Evolutionary conservation across 176 grass and related monocot genomes (phyloP).

Genomic region (Oryza longistaminata): DNA sequence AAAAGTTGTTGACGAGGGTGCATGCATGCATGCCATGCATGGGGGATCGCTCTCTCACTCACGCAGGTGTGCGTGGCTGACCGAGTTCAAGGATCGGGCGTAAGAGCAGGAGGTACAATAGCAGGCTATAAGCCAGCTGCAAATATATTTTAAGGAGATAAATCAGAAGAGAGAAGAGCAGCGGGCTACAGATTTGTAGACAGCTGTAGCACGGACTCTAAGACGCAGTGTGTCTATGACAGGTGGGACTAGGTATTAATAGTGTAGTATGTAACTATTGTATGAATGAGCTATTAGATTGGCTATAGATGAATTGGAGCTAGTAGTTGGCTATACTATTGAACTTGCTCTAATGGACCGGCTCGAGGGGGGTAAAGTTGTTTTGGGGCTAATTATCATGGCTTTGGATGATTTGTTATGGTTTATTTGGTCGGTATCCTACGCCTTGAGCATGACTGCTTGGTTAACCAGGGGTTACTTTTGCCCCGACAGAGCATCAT

Average conservation of each 20-base stretch:
- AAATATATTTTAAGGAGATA: too few relatives aligned
- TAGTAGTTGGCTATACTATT: too few relatives aligned
- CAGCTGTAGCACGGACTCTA: too few relatives aligned
- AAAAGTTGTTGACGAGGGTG: constrained; percentile 51
- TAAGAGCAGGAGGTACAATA: neutral
- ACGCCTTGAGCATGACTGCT: neutral
- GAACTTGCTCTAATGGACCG: neutral
- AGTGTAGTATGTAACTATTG: too few relatives aligned
- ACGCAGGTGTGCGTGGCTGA: constrained; percentile 40
- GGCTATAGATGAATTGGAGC: too few relatives aligned
- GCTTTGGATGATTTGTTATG: constrained; percentile 13
- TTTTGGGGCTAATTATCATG: constrained; percentile 42
- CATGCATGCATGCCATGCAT: constrained; percentile 27
- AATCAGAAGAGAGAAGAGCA: too few relatives aligned
- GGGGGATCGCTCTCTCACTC: constrained; percentile 38
- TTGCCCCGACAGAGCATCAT: constrained; percentile 44
- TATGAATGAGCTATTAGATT: too few relatives aligned
- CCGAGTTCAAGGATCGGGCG: constrained; percentile 8
- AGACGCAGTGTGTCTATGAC: too few relatives aligned
- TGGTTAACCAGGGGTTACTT: constrained; percentile 43
- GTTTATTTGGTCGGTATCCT: constrained; percentile 28
- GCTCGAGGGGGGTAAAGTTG: constrained; percentile 40
- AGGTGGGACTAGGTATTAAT: too few relatives aligned
- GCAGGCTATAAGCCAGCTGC: too few relatives aligned
- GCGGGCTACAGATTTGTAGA: too few relatives aligned